Base-by-base conservation (phyloP, 2,329 filamentous ascomycete genomes). In the Tolypocladium pustulatum region DNA sequence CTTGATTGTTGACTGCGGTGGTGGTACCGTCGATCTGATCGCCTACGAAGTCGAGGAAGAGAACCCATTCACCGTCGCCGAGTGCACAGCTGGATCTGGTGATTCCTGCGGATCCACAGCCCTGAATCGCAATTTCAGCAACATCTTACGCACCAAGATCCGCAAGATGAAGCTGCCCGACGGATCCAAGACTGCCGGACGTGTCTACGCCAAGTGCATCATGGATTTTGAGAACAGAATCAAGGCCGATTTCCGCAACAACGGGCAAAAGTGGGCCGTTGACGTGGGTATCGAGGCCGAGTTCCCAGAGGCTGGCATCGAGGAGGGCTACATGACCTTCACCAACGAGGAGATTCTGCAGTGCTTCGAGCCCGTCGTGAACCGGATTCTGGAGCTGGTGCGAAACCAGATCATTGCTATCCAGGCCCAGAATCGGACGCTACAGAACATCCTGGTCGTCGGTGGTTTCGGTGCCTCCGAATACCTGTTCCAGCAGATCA, bases 171-270 rank as follows among this genome's bases (percentile, higher is more conserved):
- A 97, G 77, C 81, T 99, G 53, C 92, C 94, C 1, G 93, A 97
- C 70, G 93, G 92, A 54, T 97, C 93, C 66, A 95, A 93, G 77
- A 97, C 91, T 3, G 93, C 94, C n/a, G 93, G 93, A 51, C 91
- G 93, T 74, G 94, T 99, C 58, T 97, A 97, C 74, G 93, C 93
- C 65, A 97, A 97, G 78, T 97, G 93, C 74, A 97, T 99, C 75
- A 97, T 97, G 93, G 94, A 99, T 76, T 99, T 99, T 69, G 94
- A 99, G 79, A 97, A 97, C 83, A 83, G 94, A 73, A 97, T 99
- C 83, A 99, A 99, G 81, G 94, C 94, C 55, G 94, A 97, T 74
- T 99, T 99, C 87, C 86, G 94, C 64, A 97, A 97, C 79, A 97
- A 97, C 73, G 92, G 93, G 55, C 93, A 97, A 75, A 97, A 97